Evolutionary conservation across 2,329 filamentous ascomycete species (phyloP), one percentile per base, ranked within the genome.

Genomic region (Chaetomium globosum): DNA sequence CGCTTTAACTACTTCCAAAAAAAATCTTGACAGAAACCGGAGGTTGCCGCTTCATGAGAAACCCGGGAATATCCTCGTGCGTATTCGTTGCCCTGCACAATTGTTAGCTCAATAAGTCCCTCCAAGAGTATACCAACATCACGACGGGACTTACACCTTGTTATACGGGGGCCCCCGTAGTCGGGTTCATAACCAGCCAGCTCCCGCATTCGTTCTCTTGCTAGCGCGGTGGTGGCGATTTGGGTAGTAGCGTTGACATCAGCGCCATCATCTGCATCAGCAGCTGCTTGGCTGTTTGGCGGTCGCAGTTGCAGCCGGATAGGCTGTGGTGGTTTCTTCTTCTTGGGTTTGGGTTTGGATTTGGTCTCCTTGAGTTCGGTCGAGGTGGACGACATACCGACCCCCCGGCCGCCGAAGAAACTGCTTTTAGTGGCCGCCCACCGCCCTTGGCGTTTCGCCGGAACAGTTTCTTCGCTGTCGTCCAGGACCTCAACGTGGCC

Each of bases 401-500:
- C 62, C 5, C 48, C 36, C 16, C 46, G 48, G 48, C 54, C 36
- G n/a, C 54, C 53, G 51, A 71, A 71, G 9, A 74, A 19, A 10
- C 67, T 70, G 49, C 66, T 68, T 46, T 66, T 73, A 1, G 73
- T 53, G 1, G 61, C 67, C 10, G 43, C 63, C 54, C 67, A 63
- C 71, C 73, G 74, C 28, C 61, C 65, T 21, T 65, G 65, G 10
- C 66, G 59, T 13, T 63, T 67, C 21, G 43, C 28, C 28, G 61
- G 6, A n/a, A 58, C 2, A 8, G 48, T 19, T 39, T 75, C 74
- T 16, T 72, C 66, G 53, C 75, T 74, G 9, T 66, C 64, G n/a
- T 80, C 77, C 10, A 81, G 80, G 0, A 81, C 67, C 21, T 80
- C 77, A 2, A 84, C 77, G 16, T 83, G 81, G 62, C 85, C 83